These are phyloP conservation scores for Coemansia sp. DNA, from an alignment of 192 early-diverging fungal species.

Conservation along the genomic window DNA sequence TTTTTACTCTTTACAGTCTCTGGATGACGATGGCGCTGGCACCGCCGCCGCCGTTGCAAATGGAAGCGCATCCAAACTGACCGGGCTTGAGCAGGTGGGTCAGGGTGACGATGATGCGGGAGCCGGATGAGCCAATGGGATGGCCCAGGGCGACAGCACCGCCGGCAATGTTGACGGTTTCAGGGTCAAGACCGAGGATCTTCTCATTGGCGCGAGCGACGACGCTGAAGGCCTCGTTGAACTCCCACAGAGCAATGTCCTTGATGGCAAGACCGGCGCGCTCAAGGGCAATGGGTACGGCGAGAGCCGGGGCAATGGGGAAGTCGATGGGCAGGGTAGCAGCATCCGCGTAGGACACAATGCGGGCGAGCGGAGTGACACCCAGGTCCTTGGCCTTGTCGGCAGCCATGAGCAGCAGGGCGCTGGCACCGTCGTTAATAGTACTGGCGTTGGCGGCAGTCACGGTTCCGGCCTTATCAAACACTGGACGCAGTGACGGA, in stretches of 20 bases:
- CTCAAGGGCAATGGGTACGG: constrained; percentile 89
- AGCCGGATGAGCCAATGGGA: constrained; percentile 79
- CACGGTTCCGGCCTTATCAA: constrained; percentile 88
- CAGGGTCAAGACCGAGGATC: constrained; percentile 68
- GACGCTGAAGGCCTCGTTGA: constrained; percentile 97
- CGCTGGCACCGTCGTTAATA: constrained; percentile 94
- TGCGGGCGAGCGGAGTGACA: constrained; percentile 81
- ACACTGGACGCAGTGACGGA: constrained; percentile 67
- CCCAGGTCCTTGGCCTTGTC: constrained; percentile 70
- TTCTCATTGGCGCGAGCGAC: constrained; percentile 90
- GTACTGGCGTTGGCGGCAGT: constrained; percentile 96
- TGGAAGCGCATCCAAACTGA: constrained; percentile 73
- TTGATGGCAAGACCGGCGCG: constrained; percentile 75
- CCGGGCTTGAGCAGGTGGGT: constrained; percentile 77
- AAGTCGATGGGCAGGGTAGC: constrained; percentile 88
- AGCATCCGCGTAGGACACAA: constrained; percentile 89
- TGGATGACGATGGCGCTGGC: constrained; percentile 69
- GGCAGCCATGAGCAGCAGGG: constrained; percentile 78
- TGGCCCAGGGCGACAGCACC: constrained; percentile 80
- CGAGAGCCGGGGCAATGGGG: constrained; percentile 89
- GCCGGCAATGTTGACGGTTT: constrained; percentile 73
- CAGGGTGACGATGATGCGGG: constrained; percentile 79
- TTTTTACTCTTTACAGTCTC: constrained; percentile 45
- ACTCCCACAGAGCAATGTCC: constrained; percentile 90
- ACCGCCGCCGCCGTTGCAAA: constrained; percentile 84